Evolutionary conservation across 1,139 yeast species (phyloP).

Genomic region (Spathaspora sp.): DNA sequence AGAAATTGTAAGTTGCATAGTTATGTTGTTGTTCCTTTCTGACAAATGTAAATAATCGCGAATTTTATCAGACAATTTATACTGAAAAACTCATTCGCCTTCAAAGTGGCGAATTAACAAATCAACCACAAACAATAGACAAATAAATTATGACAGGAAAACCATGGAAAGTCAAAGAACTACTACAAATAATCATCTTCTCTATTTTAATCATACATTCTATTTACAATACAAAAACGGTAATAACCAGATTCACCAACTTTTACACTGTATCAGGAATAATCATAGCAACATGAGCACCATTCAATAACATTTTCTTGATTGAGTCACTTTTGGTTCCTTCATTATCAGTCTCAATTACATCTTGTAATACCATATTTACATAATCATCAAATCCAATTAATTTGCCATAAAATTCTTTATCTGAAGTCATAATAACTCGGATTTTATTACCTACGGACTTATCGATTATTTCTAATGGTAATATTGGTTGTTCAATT

Average conservation of each 20-base stretch:
- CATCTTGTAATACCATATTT: conserved; percentile 85
- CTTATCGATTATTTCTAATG: conserved; percentile 84
- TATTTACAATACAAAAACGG: neutral
- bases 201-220: neutral
- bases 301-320: conserved; percentile 77
- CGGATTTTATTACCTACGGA: conserved; percentile 79
- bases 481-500: conserved; percentile 44
- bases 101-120: conserved; percentile 1
- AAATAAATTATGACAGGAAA: neutral
- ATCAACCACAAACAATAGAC: neutral
- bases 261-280: conserved; percentile 18
- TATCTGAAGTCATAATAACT: conserved; percentile 71
- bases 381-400: conserved; percentile 96
- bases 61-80: neutral
- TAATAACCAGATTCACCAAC: neutral
- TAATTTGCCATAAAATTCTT: conserved; percentile 81
- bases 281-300: conserved; percentile 84
- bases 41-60: neutral
- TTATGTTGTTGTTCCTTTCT: no score
- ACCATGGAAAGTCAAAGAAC: neutral
- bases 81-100: neutral
- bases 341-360: conserved; percentile 51
- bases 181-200: neutral
- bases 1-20: conserved; percentile 39
- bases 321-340: conserved; percentile 39